Base-by-base conservation (phyloP, 352 stramenopile genomes). In the Globisporangium viniferum region DNA sequence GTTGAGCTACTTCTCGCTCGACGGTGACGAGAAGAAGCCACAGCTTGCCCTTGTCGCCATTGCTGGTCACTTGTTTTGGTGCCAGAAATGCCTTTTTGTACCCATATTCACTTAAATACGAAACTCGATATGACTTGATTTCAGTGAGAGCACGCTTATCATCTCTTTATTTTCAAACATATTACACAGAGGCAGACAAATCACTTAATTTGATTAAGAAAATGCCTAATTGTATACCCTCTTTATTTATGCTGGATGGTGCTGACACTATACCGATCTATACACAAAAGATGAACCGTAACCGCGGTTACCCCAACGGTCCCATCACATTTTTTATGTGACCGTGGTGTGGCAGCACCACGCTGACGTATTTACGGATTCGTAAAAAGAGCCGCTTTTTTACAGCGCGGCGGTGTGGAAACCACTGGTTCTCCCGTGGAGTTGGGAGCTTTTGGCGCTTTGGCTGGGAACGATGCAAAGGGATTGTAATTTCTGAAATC, bases 401-500 rank as follows among this genome's bases (percentile, higher is more conserved):
- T 68, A 70, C 64, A 24, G n/a, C 51, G 22, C 31, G 8, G 8
- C 8, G 29, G n/a, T 55, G 59, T 53, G 39, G 1, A 46, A 74
- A 74, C 59, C 64, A 71, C 69, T 74, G 69, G 69, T 69, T 74
- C 57, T 74, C 51, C 62, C 15, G 62, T 67, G 22, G 35, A 67
- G 62, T 67, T 67, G 62, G 44, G 62, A 29, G 62, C 62, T 68
- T 74, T 67, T 67, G 44, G 64, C 64, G 48, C 58, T 69, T 64
- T 71, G 59, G 69, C 44, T 53, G 31, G 68, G 48, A 57, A 58
- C 33, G 56, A 69, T 46, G 49, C 46, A 59, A 62, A 36, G 29
- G 48, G 60, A 62, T 65, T 56, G 74, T 81, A 88, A 89, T 92
- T 90, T 90, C 82, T 86, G 74, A 91, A 92, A 91, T 89, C 82